phyloP scores from a whole-genome alignment of 305 asterid species.

The Ilex paraguariensis region DNA sequence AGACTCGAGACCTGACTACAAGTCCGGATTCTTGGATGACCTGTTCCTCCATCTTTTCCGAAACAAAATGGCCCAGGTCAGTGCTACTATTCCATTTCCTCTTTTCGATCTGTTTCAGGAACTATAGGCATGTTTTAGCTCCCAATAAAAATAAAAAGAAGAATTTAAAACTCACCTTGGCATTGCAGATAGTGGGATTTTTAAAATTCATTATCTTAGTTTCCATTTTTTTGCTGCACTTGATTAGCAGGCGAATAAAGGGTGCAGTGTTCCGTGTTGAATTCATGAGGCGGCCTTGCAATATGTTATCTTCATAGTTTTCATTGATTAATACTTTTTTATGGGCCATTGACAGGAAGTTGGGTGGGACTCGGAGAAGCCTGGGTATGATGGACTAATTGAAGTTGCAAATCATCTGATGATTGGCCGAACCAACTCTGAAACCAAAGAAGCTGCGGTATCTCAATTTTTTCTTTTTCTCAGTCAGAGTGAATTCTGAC shows the following conservation, averaged over 20 bases:
- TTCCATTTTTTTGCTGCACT: neutral
- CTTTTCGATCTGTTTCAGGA: neutral
- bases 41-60: constrained; percentile 61
- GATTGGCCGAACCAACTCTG: constrained; percentile 61
- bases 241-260: too few species aligned
- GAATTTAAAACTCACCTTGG: too few species aligned
- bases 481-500: neutral
- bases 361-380: constrained; percentile 82
- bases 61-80: constrained; percentile 64
- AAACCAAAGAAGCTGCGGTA: constrained; percentile 72
- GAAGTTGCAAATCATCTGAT: constrained; percentile 72
- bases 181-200: neutral
- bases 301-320: neutral
- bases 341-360: constrained; percentile 36
- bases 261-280: neutral
- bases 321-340: constrained; percentile 7
- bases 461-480: neutral
- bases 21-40: constrained; percentile 51
- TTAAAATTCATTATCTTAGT: too few species aligned
- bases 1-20: constrained; percentile 33
- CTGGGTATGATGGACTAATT: constrained; percentile 77
- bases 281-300: neutral
- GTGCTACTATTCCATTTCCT: neutral
- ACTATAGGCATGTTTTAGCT: neutral
- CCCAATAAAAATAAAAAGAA: neutral